Base-by-base conservation (phyloP, 2,329 filamentous ascomycete genomes). In the Stenocarpella maydis region DNA sequence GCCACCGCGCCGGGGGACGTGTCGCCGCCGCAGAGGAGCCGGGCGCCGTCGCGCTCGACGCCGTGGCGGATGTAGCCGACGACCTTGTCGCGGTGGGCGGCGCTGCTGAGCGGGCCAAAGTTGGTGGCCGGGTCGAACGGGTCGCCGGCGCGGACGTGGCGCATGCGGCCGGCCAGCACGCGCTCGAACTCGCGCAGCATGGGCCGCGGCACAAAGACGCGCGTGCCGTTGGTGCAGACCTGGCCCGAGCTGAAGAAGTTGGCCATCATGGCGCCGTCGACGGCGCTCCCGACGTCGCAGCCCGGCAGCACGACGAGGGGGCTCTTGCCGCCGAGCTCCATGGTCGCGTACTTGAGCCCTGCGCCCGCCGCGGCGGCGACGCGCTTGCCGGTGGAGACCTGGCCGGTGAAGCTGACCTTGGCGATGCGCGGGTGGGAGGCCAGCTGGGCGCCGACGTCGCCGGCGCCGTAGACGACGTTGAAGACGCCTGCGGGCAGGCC, bases 181-280 rank as follows among this genome's bases (percentile, higher is more conserved):
- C 85, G 83, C 78, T 97, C 93, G 73, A 97, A 95, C 0, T 82
- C 83, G 17, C 81, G 69, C 77, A 94, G 90, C 78, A 94, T 85
- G 45, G 81, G 77, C 41, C 85, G 81, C 0, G 92, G 93, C 3
- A 97, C 86, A 78, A 97, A 97, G 41, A 97, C 94, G 14, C 94
- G 87, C 1, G 94, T 97, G 61, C 94, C 94, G 78, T 97, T 97
- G 63, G 94, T 97, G 86, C 94, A 97, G 63, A 97, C 94, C 80
- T 97, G 94, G 37, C 94, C 94, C 0, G 92, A 92, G 73, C 91
- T 94, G 85, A 92, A 97, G 82, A 97, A 97, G 80, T 97, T 97
- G 75, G 94, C 94, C 85, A 97, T 93, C 91, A 97, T 95, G 72
- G 93, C 94, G 37, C 93, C 92, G 76, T 97, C 91, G 41, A 93